Evolutionary conservation across 2,329 filamentous ascomycete genomes (phyloP).

Genomic region (Thelonectria discophora): DNA sequence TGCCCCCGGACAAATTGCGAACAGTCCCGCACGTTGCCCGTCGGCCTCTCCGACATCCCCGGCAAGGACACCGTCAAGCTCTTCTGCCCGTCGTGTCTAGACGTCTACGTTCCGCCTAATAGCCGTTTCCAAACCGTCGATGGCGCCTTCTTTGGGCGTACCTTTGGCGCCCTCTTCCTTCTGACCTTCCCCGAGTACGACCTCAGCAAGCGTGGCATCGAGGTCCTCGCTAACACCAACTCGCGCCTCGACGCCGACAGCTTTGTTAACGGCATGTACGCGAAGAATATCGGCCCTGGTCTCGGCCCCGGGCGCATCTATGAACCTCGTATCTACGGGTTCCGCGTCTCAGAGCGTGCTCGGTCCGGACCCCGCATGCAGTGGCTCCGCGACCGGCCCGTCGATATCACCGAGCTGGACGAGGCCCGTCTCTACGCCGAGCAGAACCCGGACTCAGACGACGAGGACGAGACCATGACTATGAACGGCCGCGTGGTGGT

Average conservation of each 20-base stretch:
- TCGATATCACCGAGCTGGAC: constrained; percentile 82
- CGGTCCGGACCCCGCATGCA: constrained; percentile 94
- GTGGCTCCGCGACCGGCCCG: constrained; percentile 88
- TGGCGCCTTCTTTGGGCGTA: constrained; percentile 97
- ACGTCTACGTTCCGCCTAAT: constrained; percentile 97
- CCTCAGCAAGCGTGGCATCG: constrained; percentile 75
- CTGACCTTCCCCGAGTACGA: constrained; percentile 98
- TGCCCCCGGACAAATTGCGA: constrained; percentile 96
- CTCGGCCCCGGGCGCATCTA: constrained; percentile 86
- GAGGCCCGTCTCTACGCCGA: constrained; percentile 70
- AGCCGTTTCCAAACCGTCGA: constrained; percentile 97
- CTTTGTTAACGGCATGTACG: constrained; percentile 85
- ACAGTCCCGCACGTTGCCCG: constrained; percentile 87
- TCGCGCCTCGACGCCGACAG: constrained; percentile 54
- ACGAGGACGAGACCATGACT: constrained; percentile 62
- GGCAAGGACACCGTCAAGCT: constrained; percentile 98
- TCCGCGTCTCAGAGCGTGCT: constrained; percentile 90
- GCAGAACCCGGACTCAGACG: constrained; percentile 65
- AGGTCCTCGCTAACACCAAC: constrained; percentile 57
- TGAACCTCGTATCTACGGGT: constrained; percentile 95
- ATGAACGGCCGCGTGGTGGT: constrained; percentile 52
- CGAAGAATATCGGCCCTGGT: constrained; percentile 87
- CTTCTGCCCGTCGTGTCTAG: constrained; percentile 95
- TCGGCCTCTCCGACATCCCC: constrained; percentile 92
- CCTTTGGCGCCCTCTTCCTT: constrained; percentile 95